Base-by-base conservation (phyloP, 495 filamentous ascomycete genomes). In the Aspergillus heteromorphus region DNA sequence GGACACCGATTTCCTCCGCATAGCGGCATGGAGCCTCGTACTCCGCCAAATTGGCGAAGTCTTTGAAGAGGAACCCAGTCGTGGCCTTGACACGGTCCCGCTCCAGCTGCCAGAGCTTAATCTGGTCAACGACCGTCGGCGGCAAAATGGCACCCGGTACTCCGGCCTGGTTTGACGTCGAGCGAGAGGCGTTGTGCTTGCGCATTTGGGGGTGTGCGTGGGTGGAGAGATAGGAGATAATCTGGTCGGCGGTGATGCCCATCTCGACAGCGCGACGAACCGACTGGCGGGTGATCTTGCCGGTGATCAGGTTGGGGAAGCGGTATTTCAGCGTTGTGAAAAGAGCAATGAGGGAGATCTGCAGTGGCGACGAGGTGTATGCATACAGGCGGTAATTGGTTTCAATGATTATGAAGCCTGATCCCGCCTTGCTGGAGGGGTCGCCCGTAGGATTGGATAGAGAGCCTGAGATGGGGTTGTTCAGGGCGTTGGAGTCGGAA, bases 371-470 rank as follows among this genome's bases (percentile, higher is more conserved):
- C 20, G 83, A 84, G 6, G 95, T 97, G 73, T 97, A 98, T 27
- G 93, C 93, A 73, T 98, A 98, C 59, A 98, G 71, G 23, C 93
- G 88, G 73, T 97, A 97, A 73, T 98, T 98, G n/a, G 93, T 98
- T 77, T 98, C 93, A 60, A 97, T 79, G 60, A 98, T 88, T 63
- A 98, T 89, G 76, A 91, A 92, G 31, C 92, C 92, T 0, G 73
- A 67, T 51, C 85, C 83, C 13, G 78, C 64, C 36, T 79, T 75
- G 38, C 65, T 66, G 30, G 72, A 49, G 17, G 65, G 53, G 40
- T 63, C 45, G 36, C 66, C 63, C 14, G 65, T 67, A 29, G 75
- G 72, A 43, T 60, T 70, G 36, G 67, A 64, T 13, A 72, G 40
- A 0, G 72, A 65, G 34, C 72, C 64, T 18, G 70, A 65, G 36